Evolutionary conservation across 2,329 filamentous ascomycete genomes (phyloP).

Genomic region (Venturia aucupariae): DNA sequence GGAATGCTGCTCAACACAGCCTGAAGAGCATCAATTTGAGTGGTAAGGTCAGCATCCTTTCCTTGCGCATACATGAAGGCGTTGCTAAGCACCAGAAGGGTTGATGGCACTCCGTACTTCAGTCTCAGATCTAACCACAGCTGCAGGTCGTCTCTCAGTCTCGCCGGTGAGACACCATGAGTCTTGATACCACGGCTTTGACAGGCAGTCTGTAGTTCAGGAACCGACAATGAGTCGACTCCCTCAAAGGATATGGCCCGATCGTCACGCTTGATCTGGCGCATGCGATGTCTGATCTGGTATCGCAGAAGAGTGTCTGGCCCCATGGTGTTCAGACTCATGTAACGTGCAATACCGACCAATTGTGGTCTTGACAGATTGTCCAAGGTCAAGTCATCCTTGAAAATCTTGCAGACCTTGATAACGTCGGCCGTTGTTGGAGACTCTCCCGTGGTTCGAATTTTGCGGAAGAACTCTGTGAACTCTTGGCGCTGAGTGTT

Average conservation of each 20-base stretch:
- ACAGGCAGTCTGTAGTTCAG: conserved; percentile 85
- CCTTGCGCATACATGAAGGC: conserved; percentile 88
- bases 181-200: conserved; percentile 87
- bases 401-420: conserved; percentile 98
- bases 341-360: conserved; percentile 95
- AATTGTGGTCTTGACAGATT: conserved; percentile 92
- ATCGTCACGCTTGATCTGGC: conserved; percentile 98
- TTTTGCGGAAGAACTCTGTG: conserved; percentile 92
- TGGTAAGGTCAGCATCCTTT: conserved; percentile 72
- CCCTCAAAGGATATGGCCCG: conserved; percentile 89
- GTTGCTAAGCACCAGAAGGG: conserved; percentile 88
- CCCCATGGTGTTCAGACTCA: conserved; percentile 94
- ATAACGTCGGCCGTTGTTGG: conserved; percentile 88
- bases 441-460: conserved; percentile 79
- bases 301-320: conserved; percentile 98
- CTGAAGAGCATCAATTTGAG: conserved; percentile 85
- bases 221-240: conserved; percentile 84
- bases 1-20: conserved; percentile 90
- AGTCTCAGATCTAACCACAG: conserved; percentile 92
- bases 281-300: conserved; percentile 93
- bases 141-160: conserved; percentile 80
- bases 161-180: conserved; percentile 79
- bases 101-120: conserved; percentile 91
- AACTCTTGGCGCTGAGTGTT: conserved; percentile 92
- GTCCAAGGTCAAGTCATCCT: conserved; percentile 93